Base-by-base conservation (phyloP, 2,329 filamentous ascomycete species). In the Pyrenophora tritici-repentis region DNA sequence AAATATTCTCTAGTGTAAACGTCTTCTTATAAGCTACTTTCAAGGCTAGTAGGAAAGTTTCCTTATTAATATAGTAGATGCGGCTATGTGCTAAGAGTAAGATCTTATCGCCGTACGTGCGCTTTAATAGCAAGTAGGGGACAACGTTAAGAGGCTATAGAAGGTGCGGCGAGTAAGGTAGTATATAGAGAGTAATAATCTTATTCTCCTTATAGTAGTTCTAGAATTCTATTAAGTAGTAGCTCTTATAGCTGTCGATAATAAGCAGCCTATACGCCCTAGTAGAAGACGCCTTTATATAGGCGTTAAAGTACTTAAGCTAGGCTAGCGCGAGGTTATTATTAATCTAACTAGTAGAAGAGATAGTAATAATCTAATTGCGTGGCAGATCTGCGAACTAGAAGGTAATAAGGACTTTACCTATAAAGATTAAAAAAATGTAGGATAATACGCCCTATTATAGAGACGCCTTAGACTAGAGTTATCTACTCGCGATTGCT, bases 111-210 rank as follows among this genome's bases (percentile, higher is more conserved):
- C n/a, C n/a, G n/a, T n/a, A n/a, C n/a, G n/a, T n/a, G n/a, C n/a
- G n/a, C 38, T 40, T 40, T 40, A 31, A 31, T 16, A 16, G 38
- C 13, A 9, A n/a, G 59, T 77, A 77, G 59, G 61, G 71, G 16
- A 60, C 61, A 42, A 76, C 57, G 70, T 77, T 64, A 47, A 77
- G 70, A 43, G 68, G 73, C 59, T 78, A 63, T 18, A 73, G 66
- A 17, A 73, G 41, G 59, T 76, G 17, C n/a, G 59, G 47, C 67
- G 76, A 26, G 61, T 44, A 53, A 74, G 59, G 76, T 74, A 31
- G 74, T 67, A 42, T 77, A 52, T 16, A 65, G 47, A 38, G 50
- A 61, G 17, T 9, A 2, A 36, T 36, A 36, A 36, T 36, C 48
- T 57, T 76, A 65, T 24, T 38, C 17, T 38, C 17, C 10, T 14